phyloP scores from a whole-genome alignment of 2,329 filamentous ascomycete genomes.

The Alternaria hordeiaustralica region DNA sequence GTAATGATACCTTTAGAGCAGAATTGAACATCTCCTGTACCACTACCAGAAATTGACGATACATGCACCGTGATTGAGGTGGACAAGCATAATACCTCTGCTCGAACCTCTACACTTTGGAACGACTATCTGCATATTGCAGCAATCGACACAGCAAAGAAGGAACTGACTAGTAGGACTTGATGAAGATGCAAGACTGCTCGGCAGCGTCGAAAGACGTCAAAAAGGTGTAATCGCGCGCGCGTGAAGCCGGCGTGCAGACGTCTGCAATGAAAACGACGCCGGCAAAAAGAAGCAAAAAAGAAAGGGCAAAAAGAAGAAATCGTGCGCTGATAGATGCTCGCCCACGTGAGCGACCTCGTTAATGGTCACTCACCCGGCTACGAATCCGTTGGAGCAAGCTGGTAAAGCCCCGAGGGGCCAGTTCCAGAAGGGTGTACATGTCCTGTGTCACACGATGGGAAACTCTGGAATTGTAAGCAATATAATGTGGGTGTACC shows the following conservation, averaged over 20 bases:
- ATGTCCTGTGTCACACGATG: not conserved
- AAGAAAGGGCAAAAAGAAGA: not conserved
- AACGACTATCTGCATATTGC: not conserved
- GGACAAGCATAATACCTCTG: not conserved
- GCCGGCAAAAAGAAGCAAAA: not conserved
- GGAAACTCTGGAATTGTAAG: not conserved
- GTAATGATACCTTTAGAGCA: not conserved
- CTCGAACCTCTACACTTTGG: accelerated
- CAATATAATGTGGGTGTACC: not conserved
- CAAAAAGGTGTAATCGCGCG: too few species aligned
- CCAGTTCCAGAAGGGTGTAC: not conserved
- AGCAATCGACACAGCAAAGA: not conserved
- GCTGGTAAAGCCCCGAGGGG: not conserved
- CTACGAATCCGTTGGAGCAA: not conserved
- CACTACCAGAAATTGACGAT: accelerated
- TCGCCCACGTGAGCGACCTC: not conserved
- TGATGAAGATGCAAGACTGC: too few species aligned
- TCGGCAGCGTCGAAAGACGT: too few species aligned
- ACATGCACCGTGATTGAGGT: not conserved
- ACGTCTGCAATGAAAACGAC: not conserved
- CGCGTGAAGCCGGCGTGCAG: too few species aligned
- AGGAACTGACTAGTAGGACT: too few species aligned
- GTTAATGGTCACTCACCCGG: not conserved
- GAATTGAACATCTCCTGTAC: not conserved
- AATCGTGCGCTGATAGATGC: not conserved